Evolutionary conservation across 23 red algal species (phyloP).

Genomic region (Agarophyton chilense): DNA sequence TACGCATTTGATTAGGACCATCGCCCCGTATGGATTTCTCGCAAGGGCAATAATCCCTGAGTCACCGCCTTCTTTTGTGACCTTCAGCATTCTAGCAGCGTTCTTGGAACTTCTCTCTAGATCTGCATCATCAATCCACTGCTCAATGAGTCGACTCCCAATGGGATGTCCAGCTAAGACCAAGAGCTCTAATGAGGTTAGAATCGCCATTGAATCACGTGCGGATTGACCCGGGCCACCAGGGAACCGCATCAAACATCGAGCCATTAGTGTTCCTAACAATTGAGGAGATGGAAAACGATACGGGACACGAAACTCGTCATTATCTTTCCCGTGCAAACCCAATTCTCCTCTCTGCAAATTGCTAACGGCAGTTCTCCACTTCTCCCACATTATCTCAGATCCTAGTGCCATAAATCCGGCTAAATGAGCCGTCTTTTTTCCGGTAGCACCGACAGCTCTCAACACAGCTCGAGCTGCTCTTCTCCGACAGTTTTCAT

Average conservation of each 20-base stretch:
- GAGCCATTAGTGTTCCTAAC: constrained; percentile 53
- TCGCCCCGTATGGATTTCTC: constrained; percentile 47
- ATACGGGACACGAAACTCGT: constrained; percentile 26
- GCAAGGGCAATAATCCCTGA: constrained; percentile 8
- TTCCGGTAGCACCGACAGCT: constrained; percentile 39
- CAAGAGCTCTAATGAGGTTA: constrained; percentile 24
- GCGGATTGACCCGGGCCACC: constrained; percentile 53
- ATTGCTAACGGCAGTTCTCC: constrained; percentile 25
- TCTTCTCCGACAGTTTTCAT: constrained; percentile 54
- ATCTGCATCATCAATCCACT: constrained; percentile 33
- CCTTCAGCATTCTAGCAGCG: constrained; percentile 21
- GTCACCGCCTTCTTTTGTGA: neutral
- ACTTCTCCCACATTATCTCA: constrained; percentile 32
- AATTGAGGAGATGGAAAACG: constrained; percentile 5
- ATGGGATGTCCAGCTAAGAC: constrained; percentile 10
- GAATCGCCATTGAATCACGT: constrained; percentile 59
- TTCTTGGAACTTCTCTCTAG: constrained; percentile 19
- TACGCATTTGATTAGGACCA: constrained; percentile 30
- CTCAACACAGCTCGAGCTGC: constrained; percentile 27
- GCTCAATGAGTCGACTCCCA: constrained; percentile 59
- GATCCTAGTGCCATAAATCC: constrained; percentile 50
- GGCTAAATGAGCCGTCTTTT: constrained; percentile 16
- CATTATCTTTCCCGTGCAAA: constrained; percentile 7
- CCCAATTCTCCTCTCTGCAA: constrained; percentile 17
- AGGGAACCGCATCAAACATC: constrained; percentile 46